Evolutionary conservation across 73 alveolate genomes (phyloP).

Genomic region (Paramecium biaurelia): DNA sequence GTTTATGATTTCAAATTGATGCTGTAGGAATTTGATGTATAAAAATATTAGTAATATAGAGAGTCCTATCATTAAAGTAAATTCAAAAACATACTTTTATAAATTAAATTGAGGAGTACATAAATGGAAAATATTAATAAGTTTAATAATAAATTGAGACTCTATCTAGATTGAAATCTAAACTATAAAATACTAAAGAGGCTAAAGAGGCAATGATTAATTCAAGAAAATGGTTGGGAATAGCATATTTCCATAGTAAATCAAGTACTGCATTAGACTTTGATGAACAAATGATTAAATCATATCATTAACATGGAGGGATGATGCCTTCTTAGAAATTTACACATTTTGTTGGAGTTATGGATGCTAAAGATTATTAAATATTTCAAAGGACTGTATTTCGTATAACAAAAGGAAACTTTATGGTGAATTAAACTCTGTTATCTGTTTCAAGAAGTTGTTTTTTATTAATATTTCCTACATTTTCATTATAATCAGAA

Average conservation of each 20-base stretch:
- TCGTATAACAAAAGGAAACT: constrained; percentile 85
- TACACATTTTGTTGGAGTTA: constrained; percentile 86
- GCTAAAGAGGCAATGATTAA: constrained; percentile 5
- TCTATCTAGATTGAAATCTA: neutral
- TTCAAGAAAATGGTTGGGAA: constrained; percentile 30
- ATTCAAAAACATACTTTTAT: constrained; percentile 42
- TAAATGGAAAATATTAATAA: neutral
- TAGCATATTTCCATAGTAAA: constrained; percentile 3
- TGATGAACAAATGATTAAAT: neutral
- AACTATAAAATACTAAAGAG: neutral
- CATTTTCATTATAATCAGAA: constrained; percentile 71
- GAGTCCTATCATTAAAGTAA: neutral
- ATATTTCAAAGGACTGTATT: constrained; percentile 61
- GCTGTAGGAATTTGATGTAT: constrained; percentile 23
- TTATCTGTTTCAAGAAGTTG: constrained; percentile 70
- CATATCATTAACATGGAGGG: constrained; percentile 17
- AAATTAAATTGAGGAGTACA: constrained; percentile 47
- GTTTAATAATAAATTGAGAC: neutral
- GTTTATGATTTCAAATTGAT: constrained; percentile 18
- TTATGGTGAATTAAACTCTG: constrained; percentile 77
- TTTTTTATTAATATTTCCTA: constrained; percentile 79
- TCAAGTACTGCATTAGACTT: constrained; percentile 30
- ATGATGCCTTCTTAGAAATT: constrained; percentile 40
- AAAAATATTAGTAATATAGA: neutral
- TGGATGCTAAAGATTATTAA: constrained; percentile 77